These are phyloP conservation scores for Tripterygium wilfordii DNA, from an alignment of 177 flowering plant species.

Conservation along the genomic window DNA sequence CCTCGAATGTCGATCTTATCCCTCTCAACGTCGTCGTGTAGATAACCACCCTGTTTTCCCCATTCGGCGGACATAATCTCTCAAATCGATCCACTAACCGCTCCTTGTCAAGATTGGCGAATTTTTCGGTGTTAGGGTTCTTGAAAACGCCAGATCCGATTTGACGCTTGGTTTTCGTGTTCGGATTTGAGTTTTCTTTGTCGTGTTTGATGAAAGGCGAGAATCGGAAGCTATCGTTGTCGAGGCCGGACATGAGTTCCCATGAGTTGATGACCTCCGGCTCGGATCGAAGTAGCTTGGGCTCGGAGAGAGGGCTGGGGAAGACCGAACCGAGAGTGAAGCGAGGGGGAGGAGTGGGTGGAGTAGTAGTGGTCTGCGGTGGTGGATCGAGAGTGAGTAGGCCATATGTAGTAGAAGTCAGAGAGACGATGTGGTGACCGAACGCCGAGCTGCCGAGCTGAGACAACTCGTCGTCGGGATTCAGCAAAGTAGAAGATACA, in stretches of 20 bases:
- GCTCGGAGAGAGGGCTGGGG: conserved; percentile 26
- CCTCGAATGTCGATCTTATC: conserved; percentile 76
- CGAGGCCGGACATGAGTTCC: conserved; percentile 97
- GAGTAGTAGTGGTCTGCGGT: conserved; percentile 16
- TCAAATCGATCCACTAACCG: conserved; percentile 32
- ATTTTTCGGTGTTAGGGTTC: background rate
- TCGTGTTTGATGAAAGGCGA: conserved; percentile 19
- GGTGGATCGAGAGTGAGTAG: conserved; percentile 73
- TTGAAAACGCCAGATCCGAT: background rate
- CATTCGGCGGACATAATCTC: conserved; percentile 49
- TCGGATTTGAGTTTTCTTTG: conserved; percentile 42
- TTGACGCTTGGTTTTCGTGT: conserved; percentile 1
- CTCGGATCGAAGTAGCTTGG: conserved; percentile 23
- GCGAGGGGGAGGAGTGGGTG: conserved; percentile 23
- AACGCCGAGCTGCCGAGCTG: conserved; percentile 51
- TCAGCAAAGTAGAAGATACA: conserved; percentile 61
- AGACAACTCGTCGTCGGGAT: conserved; percentile 57
- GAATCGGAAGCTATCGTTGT: conserved; percentile 62
- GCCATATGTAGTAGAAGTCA: conserved; percentile 97
- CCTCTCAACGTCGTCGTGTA: conserved; percentile 85
- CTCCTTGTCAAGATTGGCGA: background rate
- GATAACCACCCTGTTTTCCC: conserved; percentile 64
- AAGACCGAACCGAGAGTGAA: conserved; percentile 24
- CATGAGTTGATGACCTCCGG: conserved; percentile 81
- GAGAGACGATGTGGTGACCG: conserved; percentile 85